Evolutionary conservation across 106 monocot species (phyloP).

Genomic region (Dendrobium nobile): DNA sequence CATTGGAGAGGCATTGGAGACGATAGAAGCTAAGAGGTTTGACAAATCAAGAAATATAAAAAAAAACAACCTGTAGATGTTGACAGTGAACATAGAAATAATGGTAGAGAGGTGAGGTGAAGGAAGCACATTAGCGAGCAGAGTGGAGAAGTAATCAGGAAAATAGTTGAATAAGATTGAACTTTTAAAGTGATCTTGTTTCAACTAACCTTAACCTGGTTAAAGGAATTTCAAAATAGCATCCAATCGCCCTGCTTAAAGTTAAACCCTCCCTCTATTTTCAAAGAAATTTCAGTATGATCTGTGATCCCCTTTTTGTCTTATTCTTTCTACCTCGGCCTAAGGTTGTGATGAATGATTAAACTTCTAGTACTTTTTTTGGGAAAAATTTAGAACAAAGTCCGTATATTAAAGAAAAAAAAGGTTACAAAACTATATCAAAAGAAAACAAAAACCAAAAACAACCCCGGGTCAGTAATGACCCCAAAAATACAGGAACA

Average conservation of each 20-base stretch:
- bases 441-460: too few species aligned
- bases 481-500: too few species aligned
- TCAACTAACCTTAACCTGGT: not conserved
- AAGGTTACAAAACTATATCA: too few species aligned
- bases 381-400: too few species aligned
- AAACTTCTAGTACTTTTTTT: too few species aligned
- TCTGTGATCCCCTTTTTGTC: not conserved
- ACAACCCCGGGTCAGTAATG: too few species aligned
- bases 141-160: not conserved
- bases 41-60: too few species aligned
- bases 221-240: not conserved
- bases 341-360: too few species aligned
- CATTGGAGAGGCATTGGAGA: not conserved
- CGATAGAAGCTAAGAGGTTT: too few species aligned
- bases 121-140: not conserved
- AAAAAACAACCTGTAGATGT: not conserved
- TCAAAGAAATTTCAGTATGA: not conserved
- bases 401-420: too few species aligned
- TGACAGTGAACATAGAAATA: too few species aligned
- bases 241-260: not conserved
- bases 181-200: not conserved
- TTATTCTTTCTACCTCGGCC: too few species aligned
- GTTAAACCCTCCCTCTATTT: not conserved
- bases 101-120: not conserved
- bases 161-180: not conserved